Evolutionary conservation across 768 basidiomycete genomes (phyloP), one percentile per base, ranked within the genome.

Genomic region (Suillus lakei): DNA sequence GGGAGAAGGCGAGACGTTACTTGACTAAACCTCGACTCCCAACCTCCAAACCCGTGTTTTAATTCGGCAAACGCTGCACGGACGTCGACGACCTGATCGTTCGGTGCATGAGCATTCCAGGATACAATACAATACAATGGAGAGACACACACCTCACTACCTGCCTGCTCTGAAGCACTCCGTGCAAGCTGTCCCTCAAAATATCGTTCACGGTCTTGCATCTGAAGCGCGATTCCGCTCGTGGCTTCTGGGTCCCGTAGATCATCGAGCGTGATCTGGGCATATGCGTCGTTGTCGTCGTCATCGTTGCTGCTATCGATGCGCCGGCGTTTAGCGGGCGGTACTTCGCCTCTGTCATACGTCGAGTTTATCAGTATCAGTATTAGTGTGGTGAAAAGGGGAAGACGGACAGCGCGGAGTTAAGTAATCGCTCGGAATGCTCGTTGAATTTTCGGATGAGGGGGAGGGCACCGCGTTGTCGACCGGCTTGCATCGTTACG

Each of bases 371-470:
- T 63, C n/a, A 63, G 66, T 21, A 64, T 28, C 26, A 50, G 48
- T 23, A 13, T 46, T 2, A 10, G n/a, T 46, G 12, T n/a, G 2
- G 32, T 13, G 48, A 62, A 41, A 21, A 38, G 43, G 54, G 69
- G 76, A n/a, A 3, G 21, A 73, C 81, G 70, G 72, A 92, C 92
- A 94, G 71, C 5, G 92, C 90, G 50, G 93, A 89, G 64, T 91
- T 90, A 16, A 99, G 80, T 12, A 98, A 80, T 69, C 95, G 81
- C 70, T 97, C 95, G 0, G 95, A 98, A 76, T 99, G 98, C 72
- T 98, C 95, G 72, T 99, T 99, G 79, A 99, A 99, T 74, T 96
- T 93, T 58, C 97, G 86, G 68, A 99, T 99, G 55, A 99, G 84
- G 0, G 98, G 98, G 28, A 99, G 78, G 15, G 93, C 92, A 41